Evolutionary conservation across 75 land plant genomes (phyloP).

Genomic region (Cupressus sempervirens): DNA sequence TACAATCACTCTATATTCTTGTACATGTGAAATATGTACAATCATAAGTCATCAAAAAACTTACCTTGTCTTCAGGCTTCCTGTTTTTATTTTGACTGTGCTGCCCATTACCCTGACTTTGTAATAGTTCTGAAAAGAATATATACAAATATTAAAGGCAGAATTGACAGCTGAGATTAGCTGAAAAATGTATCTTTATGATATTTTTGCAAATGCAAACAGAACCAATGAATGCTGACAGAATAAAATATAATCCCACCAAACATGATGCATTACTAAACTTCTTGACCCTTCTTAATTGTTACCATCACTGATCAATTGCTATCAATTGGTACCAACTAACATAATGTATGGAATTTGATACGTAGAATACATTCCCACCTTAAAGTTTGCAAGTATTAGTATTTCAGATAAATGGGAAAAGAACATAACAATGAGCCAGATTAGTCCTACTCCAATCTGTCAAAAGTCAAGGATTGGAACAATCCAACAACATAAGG

Average conservation of each 20-base stretch:
- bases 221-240: not conserved
- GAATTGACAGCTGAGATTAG: not conserved
- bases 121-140: not conserved
- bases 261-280: not conserved
- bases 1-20: not conserved
- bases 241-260: not conserved
- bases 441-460: not conserved
- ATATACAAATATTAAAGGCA: not conserved
- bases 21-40: not conserved
- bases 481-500: not conserved
- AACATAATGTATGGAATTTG: not conserved
- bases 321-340: not conserved
- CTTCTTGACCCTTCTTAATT: not conserved
- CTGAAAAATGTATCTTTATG: not conserved
- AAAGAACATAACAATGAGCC: not conserved
- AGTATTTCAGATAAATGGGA: not conserved
- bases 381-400: not conserved
- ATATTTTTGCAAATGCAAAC: not conserved
- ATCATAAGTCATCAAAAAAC: not conserved
- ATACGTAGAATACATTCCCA: not conserved
- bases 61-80: slow-evolving; percentile 3
- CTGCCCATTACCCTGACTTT: not conserved
- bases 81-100: not conserved
- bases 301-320: not conserved
- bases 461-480: not conserved